phyloP scores from a whole-genome alignment of 129 eudicot species.

The Daucus carota region DH1_v3.0 NC_030381.2:46219001-46219500 shows the following conservation, averaged over 20 bases:
- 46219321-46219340: constrained; percentile 83
- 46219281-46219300: background rate
- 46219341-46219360: constrained; percentile 81
- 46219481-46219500: constrained; percentile 70
- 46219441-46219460: constrained; percentile 49
- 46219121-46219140: background rate
- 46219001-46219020: background rate
- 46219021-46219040: background rate
- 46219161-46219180: background rate
- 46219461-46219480: constrained; percentile 71
- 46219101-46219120: background rate
- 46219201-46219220: background rate
- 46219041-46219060: background rate
- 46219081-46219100: background rate
- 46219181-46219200: background rate
- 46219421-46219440: constrained; percentile 48
- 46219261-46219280: background rate
- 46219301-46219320: constrained; percentile 16
- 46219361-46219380: constrained; percentile 88
- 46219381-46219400: constrained; percentile 67
- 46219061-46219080: background rate
- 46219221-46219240: background rate
- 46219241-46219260: background rate
- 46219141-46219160: background rate
- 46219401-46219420: constrained; percentile 66